Evolutionary conservation across 345 rosid genomes (phyloP).

Genomic region (Eutrema japonicum): DNA sequence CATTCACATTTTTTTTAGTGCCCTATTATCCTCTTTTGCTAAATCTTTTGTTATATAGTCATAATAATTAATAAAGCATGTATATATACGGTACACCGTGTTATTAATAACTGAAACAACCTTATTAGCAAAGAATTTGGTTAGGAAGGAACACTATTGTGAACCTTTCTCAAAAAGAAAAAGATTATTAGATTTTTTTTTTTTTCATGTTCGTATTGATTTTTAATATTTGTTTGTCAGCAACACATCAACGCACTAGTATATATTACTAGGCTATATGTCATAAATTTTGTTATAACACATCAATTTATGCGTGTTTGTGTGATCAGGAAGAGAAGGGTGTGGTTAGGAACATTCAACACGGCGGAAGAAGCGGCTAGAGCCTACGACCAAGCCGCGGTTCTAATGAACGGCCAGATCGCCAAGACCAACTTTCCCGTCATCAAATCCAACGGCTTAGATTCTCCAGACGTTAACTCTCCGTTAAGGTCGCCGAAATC

Average conservation of each 20-base stretch:
- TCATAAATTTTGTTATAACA: too few relatives aligned
- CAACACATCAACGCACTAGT: conserved; percentile 1
- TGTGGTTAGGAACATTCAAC: conserved; percentile 85
- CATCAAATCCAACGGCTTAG: conserved; percentile 31
- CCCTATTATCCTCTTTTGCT: not conserved
- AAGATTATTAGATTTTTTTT: not conserved
- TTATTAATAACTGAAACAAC: not conserved
- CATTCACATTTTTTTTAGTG: not conserved
- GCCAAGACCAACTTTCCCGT: conserved; percentile 75
- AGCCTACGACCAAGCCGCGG: conserved; percentile 74
- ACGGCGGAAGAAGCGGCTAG: conserved; percentile 79
- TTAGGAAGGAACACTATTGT: not conserved
- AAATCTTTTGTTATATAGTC: not conserved
- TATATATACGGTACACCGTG: not conserved
- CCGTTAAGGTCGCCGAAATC: conserved; percentile 47
- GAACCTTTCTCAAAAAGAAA: not conserved
- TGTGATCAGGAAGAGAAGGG: conserved; percentile 67
- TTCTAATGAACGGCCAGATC: conserved; percentile 69
- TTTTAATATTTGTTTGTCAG: not conserved
- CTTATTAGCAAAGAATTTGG: not conserved
- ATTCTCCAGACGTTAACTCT: conserved; percentile 20
- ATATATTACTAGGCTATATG: not conserved
- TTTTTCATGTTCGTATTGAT: not conserved
- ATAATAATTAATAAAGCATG: not conserved
- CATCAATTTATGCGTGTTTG: not conserved